A percentile compares a stretch with the other conserved stretches of the same genome.
Evolutionary conservation across 1,284 basidiomycete species (phyloP).

Genomic region (Cryptococcus hybrid): DNA sequence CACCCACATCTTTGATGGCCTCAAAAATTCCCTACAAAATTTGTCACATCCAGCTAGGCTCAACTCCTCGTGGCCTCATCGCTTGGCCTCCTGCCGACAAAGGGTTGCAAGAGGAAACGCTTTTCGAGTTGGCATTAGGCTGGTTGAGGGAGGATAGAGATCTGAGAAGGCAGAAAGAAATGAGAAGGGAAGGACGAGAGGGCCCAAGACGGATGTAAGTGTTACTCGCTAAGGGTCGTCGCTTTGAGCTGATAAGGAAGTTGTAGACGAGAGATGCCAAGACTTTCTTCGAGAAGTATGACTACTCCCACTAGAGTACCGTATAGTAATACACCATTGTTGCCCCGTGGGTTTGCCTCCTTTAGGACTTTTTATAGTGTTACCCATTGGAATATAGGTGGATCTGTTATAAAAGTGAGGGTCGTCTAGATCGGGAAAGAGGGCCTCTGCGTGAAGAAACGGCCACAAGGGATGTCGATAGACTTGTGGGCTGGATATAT

Average conservation of each 20-base stretch:
- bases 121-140: constrained; percentile 72
- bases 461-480: too few species aligned
- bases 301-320: constrained; percentile 38
- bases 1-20: constrained; percentile 92
- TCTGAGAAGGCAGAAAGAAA: constrained; percentile 59
- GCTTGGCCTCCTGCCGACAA: constrained; percentile 61
- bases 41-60: constrained; percentile 81
- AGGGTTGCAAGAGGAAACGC: constrained; percentile 36
- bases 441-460: too few species aligned
- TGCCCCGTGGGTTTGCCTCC: too few species aligned
- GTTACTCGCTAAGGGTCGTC: not conserved
- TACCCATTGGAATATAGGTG: too few species aligned
- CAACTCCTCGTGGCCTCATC: constrained; percentile 60
- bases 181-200: constrained; percentile 61
- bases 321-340: too few species aligned
- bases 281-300: constrained; percentile 82
- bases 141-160: constrained; percentile 84
- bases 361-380: too few species aligned
- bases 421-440: too few species aligned
- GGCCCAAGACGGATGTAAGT: constrained; percentile 64
- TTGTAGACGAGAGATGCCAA: constrained; percentile 68
- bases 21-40: constrained; percentile 84
- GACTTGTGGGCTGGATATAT: too few species aligned
- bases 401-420: too few species aligned
- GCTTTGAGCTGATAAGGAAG: constrained; percentile 4